A percentile compares a stretch with the other conserved stretches of the same genome.
Evolutionary conservation across 139 green algal genomes (phyloP).

Genomic region (Astrephomene gubernaculifera): DNA sequence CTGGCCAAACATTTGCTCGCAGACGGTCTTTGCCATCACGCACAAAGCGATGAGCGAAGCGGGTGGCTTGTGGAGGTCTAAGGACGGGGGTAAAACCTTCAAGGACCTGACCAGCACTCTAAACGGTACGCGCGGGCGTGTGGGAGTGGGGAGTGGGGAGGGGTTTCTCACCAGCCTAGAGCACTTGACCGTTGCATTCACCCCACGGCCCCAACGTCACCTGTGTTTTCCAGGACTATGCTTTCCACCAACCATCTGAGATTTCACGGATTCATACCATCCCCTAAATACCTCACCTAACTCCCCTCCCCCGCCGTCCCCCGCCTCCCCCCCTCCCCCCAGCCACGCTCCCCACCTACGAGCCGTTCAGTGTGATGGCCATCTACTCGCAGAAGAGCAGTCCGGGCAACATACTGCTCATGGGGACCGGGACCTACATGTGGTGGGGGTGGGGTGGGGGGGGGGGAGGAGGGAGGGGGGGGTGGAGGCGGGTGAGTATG

Average conservation of each 20-base stretch:
- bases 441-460: constrained; percentile 37
- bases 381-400: constrained; percentile 47
- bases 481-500: neutral
- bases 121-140: constrained; percentile 54
- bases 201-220: neutral
- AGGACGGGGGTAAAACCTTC: constrained; percentile 65
- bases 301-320: neutral
- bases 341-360: constrained; percentile 12
- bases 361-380: constrained; percentile 44
- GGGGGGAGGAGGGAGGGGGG: too few species aligned
- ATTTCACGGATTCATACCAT: neutral
- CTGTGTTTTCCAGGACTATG: neutral
- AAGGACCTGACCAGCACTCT: constrained; percentile 79
- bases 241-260: neutral
- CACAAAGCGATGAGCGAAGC: constrained; percentile 33
- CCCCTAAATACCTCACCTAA: neutral
- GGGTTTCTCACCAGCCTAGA: neutral
- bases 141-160: neutral
- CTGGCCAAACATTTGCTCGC: neutral
- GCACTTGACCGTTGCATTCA: neutral
- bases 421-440: constrained; percentile 45
- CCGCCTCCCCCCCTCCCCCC: neutral
- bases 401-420: constrained; percentile 45
- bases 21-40: constrained; percentile 66
- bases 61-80: constrained; percentile 58